These are phyloP conservation scores for Fusarium sp. DNA, from an alignment of 2,329 filamentous ascomycete species.

Conservation along the genomic window DNA sequence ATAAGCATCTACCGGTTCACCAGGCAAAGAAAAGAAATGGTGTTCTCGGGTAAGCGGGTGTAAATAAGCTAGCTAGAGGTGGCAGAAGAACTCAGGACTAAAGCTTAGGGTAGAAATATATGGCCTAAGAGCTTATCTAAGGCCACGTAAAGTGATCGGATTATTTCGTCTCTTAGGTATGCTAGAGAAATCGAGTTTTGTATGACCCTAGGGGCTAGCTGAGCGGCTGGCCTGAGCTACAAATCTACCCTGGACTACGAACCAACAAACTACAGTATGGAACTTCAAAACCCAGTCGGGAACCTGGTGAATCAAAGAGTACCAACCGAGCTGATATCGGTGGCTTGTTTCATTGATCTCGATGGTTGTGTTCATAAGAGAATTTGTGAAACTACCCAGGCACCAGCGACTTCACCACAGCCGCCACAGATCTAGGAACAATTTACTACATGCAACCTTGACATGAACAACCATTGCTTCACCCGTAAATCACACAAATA, in stretches of 20 bases:
- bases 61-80: neutral
- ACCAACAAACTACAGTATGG: neutral
- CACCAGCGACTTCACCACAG: neutral
- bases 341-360: neutral
- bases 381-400: neutral
- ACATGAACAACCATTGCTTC: neutral
- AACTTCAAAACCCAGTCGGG: neutral
- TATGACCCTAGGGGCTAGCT: no score
- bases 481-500: neutral
- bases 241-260: neutral
- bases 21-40: neutral
- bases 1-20: neutral
- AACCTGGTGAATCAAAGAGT: neutral
- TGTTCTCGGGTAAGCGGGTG: slow-evolving; percentile 9
- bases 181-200: no score
- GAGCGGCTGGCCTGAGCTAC: neutral
- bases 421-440: no score
- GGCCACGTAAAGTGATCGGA: no score
- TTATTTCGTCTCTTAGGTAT: no score
- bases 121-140: no score
- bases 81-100: no score
- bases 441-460: neutral
- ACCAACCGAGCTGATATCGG: neutral
- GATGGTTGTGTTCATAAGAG: neutral
- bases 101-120: no score